Evolutionary conservation across 2,329 filamentous ascomycete genomes (phyloP), one percentile per base, ranked within the genome.

Genomic region (Fusarium tricinctum): DNA sequence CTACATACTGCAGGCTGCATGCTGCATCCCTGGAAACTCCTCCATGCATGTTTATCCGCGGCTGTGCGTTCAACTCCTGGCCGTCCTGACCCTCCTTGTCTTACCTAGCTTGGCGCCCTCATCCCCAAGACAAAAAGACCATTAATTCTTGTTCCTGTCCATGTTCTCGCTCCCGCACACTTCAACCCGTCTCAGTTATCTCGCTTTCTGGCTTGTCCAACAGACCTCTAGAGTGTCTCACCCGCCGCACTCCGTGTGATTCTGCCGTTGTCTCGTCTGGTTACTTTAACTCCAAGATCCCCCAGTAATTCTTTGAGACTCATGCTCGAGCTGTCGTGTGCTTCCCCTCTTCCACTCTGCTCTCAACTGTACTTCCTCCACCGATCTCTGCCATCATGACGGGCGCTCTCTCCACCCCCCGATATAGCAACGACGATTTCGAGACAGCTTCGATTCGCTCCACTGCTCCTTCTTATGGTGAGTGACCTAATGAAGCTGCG

Each of bases 371-470:
- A 45, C 44, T 58, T 49, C 40, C 48, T 53, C 28, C 51, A 38
- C 53, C 54, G 43, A 51, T 44, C 68, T 62, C 55, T 53, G 28
- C 54, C 74, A 73, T 71, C 61, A 79, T 78, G 77, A 77, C 75
- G 32, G 78, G 68, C 42, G 66, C 73, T 22, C 59, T 76, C 52
- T 69, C 72, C 50, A 72, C 75, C 22, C 73, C 78, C 56, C 77
- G 78, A 45, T 81, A 80, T 58, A 78, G 75, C 68, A 72, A 79
- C 8, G 85, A 88, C 62, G 89, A 91, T 75, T 88, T 90, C 60
- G 89, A 92, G 72, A 90, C 89, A 22, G 84, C 86, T 8, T 92
- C 90, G 12, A 86, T 92, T 64, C 87, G 83, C 70, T 91, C 89
- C 19, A 85, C 85, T 9, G 89, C 89, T n/a, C 89, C 89, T 40